Evolutionary conservation across 2,329 filamentous ascomycete species (phyloP).

Genomic region (Fusarium tricinctum): DNA sequence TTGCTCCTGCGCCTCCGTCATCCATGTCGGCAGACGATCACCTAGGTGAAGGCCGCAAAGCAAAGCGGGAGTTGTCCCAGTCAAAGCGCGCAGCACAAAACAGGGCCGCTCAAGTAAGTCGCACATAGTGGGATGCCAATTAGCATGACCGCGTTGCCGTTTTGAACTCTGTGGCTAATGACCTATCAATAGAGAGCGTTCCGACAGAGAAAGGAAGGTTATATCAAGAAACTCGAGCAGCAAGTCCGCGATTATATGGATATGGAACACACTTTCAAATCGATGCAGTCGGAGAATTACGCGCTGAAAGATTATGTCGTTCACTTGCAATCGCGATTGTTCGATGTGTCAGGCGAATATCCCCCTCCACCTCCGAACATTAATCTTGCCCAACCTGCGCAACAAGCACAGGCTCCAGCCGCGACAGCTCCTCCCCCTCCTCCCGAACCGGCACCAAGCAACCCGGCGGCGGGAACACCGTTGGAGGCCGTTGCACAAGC

Average conservation of each 20-base stretch:
- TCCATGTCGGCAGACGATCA: slow-evolving; percentile 48
- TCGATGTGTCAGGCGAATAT: slow-evolving; percentile 86
- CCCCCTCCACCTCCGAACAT: slow-evolving; percentile 87
- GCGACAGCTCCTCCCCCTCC: slow-evolving; percentile 33
- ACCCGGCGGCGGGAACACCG: slow-evolving; percentile 54
- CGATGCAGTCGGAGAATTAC: slow-evolving; percentile 90
- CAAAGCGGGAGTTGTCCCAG: slow-evolving; percentile 91
- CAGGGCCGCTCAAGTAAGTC: slow-evolving; percentile 89
- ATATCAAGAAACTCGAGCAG: slow-evolving; percentile 97
- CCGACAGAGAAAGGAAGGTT: slow-evolving; percentile 95
- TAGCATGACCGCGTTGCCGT: neutral
- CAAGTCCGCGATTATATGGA: slow-evolving; percentile 86
- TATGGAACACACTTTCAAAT: slow-evolving; percentile 82
- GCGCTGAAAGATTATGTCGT: slow-evolving; percentile 93
- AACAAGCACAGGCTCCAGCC: slow-evolving; percentile 45
- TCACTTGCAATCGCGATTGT: slow-evolving; percentile 85
- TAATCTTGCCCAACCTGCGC: slow-evolving; percentile 66
- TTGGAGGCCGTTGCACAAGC: slow-evolving; percentile 67
- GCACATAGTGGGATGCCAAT: neutral
- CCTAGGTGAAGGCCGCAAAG: slow-evolving; percentile 74
- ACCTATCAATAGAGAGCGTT: slow-evolving; percentile 81
- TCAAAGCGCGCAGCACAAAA: slow-evolving; percentile 98
- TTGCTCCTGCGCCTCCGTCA: slow-evolving; percentile 53
- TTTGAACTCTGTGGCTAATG: slow-evolving; percentile 43
- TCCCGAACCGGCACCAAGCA: slow-evolving; percentile 46